phyloP scores from a whole-genome alignment of 768 basidiomycete genomes.

The Mrakia gelida region DNA sequence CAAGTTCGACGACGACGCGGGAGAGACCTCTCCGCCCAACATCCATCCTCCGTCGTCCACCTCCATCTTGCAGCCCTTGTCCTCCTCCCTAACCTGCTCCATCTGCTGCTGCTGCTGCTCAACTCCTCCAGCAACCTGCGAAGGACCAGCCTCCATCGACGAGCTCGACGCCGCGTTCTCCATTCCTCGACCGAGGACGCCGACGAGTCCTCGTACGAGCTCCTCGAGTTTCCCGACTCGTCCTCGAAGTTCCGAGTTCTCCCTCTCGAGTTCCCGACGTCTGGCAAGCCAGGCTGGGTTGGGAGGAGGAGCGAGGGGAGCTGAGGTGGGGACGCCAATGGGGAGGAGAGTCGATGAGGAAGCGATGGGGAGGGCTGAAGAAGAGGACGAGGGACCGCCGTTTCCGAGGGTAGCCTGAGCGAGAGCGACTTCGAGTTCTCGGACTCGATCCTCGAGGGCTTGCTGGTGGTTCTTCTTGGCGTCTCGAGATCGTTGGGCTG shows the following conservation, averaged over 20 bases:
- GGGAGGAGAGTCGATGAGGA: not conserved
- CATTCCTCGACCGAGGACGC: conserved; percentile 18
- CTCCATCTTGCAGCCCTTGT: not conserved
- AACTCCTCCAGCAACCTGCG: not conserved
- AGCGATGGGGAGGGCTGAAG: not conserved
- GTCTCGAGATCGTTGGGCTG: conserved; percentile 31
- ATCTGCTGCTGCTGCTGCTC: not conserved
- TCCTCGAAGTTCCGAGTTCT: conserved; percentile 24
- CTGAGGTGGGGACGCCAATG: not conserved
- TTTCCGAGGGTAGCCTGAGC: not conserved
- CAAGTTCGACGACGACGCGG: not conserved
- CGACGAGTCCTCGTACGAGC: conserved; percentile 31
- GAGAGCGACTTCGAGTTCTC: conserved; percentile 23
- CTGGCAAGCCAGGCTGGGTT: conserved; percentile 6
- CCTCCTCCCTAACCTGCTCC: not conserved
- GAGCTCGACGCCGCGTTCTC: not conserved
- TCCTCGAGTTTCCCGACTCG: conserved; percentile 31
- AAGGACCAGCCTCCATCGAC: not conserved
- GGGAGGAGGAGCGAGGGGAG: conserved; percentile 10
- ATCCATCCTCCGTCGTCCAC: not conserved
- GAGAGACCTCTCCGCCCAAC: not conserved
- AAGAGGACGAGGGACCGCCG: conserved; percentile 1
- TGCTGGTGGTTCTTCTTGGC: conserved; percentile 32
- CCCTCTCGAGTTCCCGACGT: conserved; percentile 24
- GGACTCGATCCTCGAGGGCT: conserved; percentile 27